Base-by-base conservation (phyloP, 2,329 filamentous ascomycete genomes). In the Phaeophleospora eucalypticola region DNA sequence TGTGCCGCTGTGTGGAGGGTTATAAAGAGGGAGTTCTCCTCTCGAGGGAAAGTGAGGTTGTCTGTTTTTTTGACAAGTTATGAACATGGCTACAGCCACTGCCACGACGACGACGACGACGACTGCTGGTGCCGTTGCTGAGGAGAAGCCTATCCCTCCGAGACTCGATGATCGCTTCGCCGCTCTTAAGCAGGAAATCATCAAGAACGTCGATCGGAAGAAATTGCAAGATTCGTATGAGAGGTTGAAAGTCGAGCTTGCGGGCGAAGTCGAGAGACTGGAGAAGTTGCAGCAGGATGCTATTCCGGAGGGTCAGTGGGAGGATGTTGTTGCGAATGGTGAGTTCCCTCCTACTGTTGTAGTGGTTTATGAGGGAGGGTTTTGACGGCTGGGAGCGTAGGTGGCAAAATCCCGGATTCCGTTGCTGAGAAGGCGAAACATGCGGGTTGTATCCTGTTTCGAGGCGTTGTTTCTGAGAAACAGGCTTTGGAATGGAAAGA, bases 161-260 rank as follows among this genome's bases (percentile, higher is more conserved):
- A 49, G 27, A 16, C 46, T 49, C 9, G 41, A 45, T 17, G 27
- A 18, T 4, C 46, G 41, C 7, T 49, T 49, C 35, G 41, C 46
- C n/a, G 36, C 36, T 18, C 20, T 49, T 12, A 49, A 49, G 33
- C 46, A 45, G 32, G 35, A 44, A 15, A 49, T 49, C 18, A 41
- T 49, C 14, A 49, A 49, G 29, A 36, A 46, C 38, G 32, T 33
- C 15, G 44, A 46, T 12, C 44, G 37, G n/a, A 17, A 36, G 19
- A 17, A n/a, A 8, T 33, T 46, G 27, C 17, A 46, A 24, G 27
- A 41, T 8, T 46, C 37, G n/a, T 46, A 36, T 20, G 37, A 41
- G 29, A 41, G 33, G 12, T 38, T 46, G 3, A 46, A 46, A 35
- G 21, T 9, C 18, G 44, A 46, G n/a, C 15, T 46, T 12, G 27